Conservation (phyloP, 306 rosid species). For the Mimosa pudica region DNA sequence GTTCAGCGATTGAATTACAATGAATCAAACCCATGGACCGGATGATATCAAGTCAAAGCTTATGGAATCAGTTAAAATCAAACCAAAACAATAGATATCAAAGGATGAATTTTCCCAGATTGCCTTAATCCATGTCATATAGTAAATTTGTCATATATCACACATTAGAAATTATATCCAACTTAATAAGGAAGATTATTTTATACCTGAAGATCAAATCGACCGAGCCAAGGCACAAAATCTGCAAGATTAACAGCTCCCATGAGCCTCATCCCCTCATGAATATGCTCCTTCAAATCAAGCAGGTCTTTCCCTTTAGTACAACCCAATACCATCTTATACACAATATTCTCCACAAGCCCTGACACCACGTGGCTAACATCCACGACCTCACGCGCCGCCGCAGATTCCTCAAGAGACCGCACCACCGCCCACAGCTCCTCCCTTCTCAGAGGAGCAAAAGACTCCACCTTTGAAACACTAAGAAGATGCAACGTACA, state of each 20-base stretch:
- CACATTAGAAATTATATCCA: too few relatives aligned
- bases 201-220: not conserved
- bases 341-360: not conserved
- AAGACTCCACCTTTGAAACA: slow-evolving; percentile 18
- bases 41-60: too few relatives aligned
- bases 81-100: too few relatives aligned
- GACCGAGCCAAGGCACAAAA: not conserved
- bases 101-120: too few relatives aligned
- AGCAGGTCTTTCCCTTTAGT: not conserved
- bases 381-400: slow-evolving; percentile 12
- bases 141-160: too few relatives aligned
- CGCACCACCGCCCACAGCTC: not conserved
- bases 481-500: slow-evolving; percentile 28
- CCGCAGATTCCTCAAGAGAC: not conserved
- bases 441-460: slow-evolving; percentile 9
- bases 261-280: not conserved
- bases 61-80: too few relatives aligned
- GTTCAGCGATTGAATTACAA: too few relatives aligned
- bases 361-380: not conserved
- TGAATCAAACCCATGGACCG: too few relatives aligned
- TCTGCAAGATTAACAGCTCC: slow-evolving; percentile 11
- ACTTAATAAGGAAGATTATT: not conserved
- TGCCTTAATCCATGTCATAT: too few relatives aligned
- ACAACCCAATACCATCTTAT: not conserved
- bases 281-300: not conserved